Evolutionary conservation across 208 protist genomes (phyloP).

Genomic region (Crithidia sp.): DNA sequence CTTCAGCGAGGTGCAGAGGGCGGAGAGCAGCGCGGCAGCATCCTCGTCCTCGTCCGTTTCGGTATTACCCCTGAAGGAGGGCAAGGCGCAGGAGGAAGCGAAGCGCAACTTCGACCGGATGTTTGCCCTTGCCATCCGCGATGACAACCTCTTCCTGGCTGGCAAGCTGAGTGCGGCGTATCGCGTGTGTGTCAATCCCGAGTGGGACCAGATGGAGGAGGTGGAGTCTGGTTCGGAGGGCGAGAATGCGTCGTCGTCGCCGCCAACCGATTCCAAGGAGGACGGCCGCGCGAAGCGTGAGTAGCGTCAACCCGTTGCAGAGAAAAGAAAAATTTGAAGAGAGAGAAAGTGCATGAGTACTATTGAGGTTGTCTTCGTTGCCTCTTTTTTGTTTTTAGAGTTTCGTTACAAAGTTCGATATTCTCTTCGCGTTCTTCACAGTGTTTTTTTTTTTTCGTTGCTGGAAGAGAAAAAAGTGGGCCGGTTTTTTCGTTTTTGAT

Average conservation of each 20-base stretch:
- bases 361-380: background rate
- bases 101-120: constrained; percentile 68
- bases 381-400: background rate
- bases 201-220: constrained; percentile 53
- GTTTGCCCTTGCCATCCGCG: constrained; percentile 56
- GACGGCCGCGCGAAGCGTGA: no score
- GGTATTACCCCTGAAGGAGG: constrained; percentile 34
- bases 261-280: no score
- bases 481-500: background rate
- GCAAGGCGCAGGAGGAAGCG: constrained; percentile 45
- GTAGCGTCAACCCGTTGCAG: background rate
- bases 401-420: background rate
- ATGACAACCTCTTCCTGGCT: constrained; percentile 71
- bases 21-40: background rate
- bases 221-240: background rate
- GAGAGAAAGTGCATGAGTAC: no score
- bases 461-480: background rate
- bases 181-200: constrained; percentile 69
- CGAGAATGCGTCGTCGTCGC: background rate
- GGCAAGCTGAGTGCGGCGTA: constrained; percentile 86
- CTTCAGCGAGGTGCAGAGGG: constrained; percentile 20
- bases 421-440: background rate
- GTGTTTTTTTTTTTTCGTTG: background rate
- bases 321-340: background rate
- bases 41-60: constrained; percentile 3